phyloP scores from a whole-genome alignment of 768 basidiomycete genomes.

The Hydnomerulius pinastri region DNA sequence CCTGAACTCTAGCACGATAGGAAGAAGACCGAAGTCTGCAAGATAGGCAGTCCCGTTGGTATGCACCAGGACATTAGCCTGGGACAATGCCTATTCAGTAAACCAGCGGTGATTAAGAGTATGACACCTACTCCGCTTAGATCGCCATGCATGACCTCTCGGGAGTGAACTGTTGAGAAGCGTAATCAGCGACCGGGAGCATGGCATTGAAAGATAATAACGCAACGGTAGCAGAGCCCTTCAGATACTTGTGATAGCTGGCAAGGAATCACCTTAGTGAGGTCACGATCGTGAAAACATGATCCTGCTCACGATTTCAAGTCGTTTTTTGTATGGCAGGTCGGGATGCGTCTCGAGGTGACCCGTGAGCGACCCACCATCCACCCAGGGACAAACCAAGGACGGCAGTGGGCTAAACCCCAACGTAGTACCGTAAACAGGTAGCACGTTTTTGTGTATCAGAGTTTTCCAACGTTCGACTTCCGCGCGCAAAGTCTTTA shows the following conservation, averaged over 20 bases:
- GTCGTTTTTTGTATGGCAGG: constrained; percentile 1
- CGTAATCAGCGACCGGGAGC: neutral
- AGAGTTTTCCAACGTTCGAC: constrained; percentile 29
- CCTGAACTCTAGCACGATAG: constrained; percentile 26
- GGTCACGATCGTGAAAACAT: neutral
- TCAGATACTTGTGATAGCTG: constrained; percentile 9
- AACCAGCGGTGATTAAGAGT: neutral
- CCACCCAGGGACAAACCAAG: constrained; percentile 38
- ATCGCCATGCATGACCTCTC: constrained; percentile 45
- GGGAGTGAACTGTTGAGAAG: constrained; percentile 5
- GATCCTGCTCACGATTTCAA: constrained; percentile 17
- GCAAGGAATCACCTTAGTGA: neutral
- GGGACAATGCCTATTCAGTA: neutral
- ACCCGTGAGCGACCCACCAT: constrained; percentile 27
- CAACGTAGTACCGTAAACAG: constrained; percentile 27
- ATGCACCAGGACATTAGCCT: constrained; percentile 41
- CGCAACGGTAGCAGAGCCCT: constrained; percentile 23
- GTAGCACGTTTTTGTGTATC: constrained; percentile 29
- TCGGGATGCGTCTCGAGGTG: constrained; percentile 21
- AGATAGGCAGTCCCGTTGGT: constrained; percentile 30
- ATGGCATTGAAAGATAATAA: neutral
- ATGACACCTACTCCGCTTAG: constrained; percentile 40
- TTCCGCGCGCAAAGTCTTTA: constrained; percentile 14
- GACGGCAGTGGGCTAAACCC: constrained; percentile 33
- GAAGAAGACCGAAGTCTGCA: constrained; percentile 40